phyloP scores from a whole-genome alignment of 2,329 filamentous ascomycete genomes.

The Microcyclospora pomicola region DNA sequence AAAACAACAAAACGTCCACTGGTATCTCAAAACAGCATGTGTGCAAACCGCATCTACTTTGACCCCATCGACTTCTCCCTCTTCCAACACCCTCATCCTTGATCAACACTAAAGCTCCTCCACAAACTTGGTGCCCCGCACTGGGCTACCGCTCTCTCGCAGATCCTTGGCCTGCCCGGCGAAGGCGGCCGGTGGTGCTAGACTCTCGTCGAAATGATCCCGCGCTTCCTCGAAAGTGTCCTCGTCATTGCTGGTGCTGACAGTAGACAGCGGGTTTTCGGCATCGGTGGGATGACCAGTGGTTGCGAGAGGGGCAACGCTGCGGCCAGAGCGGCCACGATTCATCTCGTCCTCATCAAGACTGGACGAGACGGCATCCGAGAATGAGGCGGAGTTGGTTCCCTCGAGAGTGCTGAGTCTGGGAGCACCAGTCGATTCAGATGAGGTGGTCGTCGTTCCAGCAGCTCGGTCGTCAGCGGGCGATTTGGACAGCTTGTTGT shows the following conservation, averaged over 20 bases:
- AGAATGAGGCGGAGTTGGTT: too few relatives aligned
- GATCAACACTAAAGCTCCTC: slow-evolving; percentile 37
- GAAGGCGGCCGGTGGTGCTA: slow-evolving; percentile 30
- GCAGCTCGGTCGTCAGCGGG: background rate
- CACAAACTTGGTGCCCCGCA: slow-evolving; percentile 38
- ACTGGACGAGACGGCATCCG: slow-evolving; percentile 10
- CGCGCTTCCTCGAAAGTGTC: slow-evolving; percentile 40
- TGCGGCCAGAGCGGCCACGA: slow-evolving; percentile 15
- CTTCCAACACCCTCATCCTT: too few relatives aligned
- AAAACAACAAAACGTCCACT: background rate
- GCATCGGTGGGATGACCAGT: background rate
- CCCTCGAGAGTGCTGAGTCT: too few relatives aligned
- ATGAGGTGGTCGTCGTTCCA: background rate
- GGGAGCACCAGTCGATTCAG: too few relatives aligned
- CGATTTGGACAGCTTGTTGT: slow-evolving; percentile 5
- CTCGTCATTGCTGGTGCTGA: slow-evolving; percentile 17
- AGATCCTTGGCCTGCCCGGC: slow-evolving; percentile 15
- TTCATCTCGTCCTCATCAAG: slow-evolving; percentile 18
- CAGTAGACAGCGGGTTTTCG: background rate
- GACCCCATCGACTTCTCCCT: too few relatives aligned
- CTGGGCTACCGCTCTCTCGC: slow-evolving; percentile 34
- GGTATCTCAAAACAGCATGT: background rate
- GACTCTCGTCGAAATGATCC: slow-evolving; percentile 35
- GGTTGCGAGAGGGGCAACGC: background rate
- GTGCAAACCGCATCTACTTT: too few relatives aligned